These are phyloP conservation scores for Pythium scleroteichum DNA, from an alignment of 352 stramenopile species.

Conservation along the genomic window DNA sequence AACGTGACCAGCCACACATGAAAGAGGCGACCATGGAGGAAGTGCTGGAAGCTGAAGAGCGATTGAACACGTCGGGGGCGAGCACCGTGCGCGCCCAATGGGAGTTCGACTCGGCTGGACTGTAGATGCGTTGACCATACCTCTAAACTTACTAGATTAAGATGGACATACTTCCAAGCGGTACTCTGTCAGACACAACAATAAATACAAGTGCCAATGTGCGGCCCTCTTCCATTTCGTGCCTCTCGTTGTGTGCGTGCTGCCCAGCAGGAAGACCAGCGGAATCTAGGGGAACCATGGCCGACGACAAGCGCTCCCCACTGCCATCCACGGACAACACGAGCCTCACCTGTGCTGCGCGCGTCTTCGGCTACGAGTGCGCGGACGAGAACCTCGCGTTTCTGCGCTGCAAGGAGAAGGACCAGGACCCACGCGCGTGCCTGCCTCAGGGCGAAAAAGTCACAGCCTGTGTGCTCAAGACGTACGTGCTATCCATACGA, in stretches of 20 bases:
- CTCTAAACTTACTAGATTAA: conserved; percentile 27
- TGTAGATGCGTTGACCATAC: conserved; percentile 9
- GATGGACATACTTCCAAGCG: background rate
- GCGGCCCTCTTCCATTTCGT: conserved; percentile 17
- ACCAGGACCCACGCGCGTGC: conserved; percentile 80
- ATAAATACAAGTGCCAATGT: conserved; percentile 1
- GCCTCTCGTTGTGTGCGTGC: conserved; percentile 22
- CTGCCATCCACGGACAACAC: conserved; percentile 86
- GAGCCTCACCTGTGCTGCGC: conserved; percentile 82
- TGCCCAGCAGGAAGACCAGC: conserved; percentile 25
- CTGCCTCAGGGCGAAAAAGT: conserved; percentile 87
- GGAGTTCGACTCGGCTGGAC: conserved; percentile 65
- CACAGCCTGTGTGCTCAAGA: conserved; percentile 84
- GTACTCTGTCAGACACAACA: conserved; percentile 16
- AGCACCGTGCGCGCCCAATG: conserved; percentile 80
- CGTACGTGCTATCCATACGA: conserved; percentile 45
- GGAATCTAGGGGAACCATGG: conserved; percentile 34
- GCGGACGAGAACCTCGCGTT: conserved; percentile 83
- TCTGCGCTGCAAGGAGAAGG: conserved; percentile 84
- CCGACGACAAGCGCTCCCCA: conserved; percentile 52
- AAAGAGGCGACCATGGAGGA: conserved; percentile 77
- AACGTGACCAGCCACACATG: conserved; percentile 81
- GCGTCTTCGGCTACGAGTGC: conserved; percentile 82
- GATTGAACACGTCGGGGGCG: conserved; percentile 58
- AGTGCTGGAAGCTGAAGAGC: conserved; percentile 80